Percentiles rank a stretch among this genome's conserved stretches.
phyloP scores from a whole-genome alignment of 164 flowering plant genomes.

The Paratinospora sagittata region DNA sequence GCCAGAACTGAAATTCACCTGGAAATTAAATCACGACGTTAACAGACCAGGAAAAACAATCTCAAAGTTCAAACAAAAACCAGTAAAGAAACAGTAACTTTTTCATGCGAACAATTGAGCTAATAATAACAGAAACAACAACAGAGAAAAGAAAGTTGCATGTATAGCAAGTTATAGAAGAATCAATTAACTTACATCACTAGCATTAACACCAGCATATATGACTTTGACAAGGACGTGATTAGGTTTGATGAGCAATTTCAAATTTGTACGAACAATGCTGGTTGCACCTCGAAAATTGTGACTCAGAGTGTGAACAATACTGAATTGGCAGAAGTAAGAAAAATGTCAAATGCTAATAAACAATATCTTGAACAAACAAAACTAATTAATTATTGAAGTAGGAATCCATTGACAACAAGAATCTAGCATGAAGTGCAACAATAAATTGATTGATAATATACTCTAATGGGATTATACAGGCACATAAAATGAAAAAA shows the following conservation, averaged over 20 bases:
- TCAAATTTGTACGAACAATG: conserved; percentile 48
- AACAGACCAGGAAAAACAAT: not conserved
- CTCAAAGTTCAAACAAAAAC: not conserved
- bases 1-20: conserved; percentile 98
- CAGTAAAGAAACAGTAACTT: not conserved
- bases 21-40: conserved; percentile 14
- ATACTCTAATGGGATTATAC: not conserved
- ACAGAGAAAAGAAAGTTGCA: not conserved
- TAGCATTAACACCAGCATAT: conserved; percentile 97
- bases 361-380: conserved; percentile 3
- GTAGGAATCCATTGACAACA: not conserved
- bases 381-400: not conserved
- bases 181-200: conserved; percentile 74
- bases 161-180: conserved; percentile 1
- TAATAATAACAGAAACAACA: not conserved
- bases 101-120: not conserved
- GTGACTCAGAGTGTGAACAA: conserved; percentile 78
- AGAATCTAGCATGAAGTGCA: not conserved
- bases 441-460: not conserved
- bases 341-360: not conserved
- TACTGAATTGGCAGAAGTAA: conserved; percentile 36
- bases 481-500: not conserved
- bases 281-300: conserved; percentile 79
- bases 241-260: conserved; percentile 52
- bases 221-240: conserved; percentile 77